Evolutionary conservation across 495 filamentous ascomycete genomes (phyloP), one percentile per base, ranked within the genome.

Genomic region (Aspergillus affinis): DNA sequence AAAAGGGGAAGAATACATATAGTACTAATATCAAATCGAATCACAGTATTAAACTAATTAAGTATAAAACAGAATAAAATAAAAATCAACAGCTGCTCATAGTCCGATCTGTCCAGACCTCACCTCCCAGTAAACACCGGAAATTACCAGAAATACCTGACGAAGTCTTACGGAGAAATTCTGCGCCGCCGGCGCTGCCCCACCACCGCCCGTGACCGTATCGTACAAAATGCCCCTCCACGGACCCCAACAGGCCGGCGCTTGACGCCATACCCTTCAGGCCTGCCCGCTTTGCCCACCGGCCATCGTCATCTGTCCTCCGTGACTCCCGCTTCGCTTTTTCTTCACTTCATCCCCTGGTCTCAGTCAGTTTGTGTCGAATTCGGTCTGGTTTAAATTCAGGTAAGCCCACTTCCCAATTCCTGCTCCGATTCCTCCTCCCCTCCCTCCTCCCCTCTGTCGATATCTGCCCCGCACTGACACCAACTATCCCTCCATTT

Each of bases 211-310:
- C 36, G 36, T 41, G 9, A 41, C 36, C 10, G 12, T 41, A 41
- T 10, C 10, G 36, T 41, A 41, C 36, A 2, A 10, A 41, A 6
- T 41, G 36, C 70, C 71, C 69, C 69, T 68, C 65, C 67, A 48
- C 74, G 74, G 74, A 78, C 72, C 73, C 62, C 75, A 78, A 67
- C 69, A 72, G 62, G 66, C 75, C 75, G 75, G 72, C 13, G 36
- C 36, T 72, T 68, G 68, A 75, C 71, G 68, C 61, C 68, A 72
- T 62, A 54, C 26, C 36, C 27, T 56, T 54, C 52, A 54, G 52
- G 52, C 52, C 32, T 44, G 51, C 45, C 23, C 23, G 36, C 48
- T 21, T 51, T 51, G 44, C 55, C 54, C 53, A 51, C 54, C 47
- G 30, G 23, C 51, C 51, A 48, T 59, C 61, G 54, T 70, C 63